Conservation (phyloP, 106 monocot species). For the Dendrobium nobile region DNA sequence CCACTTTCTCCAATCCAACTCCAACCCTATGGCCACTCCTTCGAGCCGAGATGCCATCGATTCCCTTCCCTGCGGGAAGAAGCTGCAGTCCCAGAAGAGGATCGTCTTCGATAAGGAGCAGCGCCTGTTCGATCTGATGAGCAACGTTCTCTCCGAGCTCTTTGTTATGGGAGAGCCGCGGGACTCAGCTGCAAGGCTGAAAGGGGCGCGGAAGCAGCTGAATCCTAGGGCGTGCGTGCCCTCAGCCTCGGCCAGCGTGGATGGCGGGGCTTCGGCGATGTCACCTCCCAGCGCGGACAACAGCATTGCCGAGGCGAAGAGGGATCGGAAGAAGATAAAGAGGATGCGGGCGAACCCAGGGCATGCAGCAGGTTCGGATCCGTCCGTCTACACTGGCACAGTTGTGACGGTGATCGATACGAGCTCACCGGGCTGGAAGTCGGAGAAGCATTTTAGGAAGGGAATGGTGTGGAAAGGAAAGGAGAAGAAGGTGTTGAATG, state of each 20-base stretch:
- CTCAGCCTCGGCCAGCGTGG: slow-evolving; percentile 15
- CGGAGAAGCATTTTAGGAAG: slow-evolving; percentile 53
- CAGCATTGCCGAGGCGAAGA: slow-evolving; percentile 18
- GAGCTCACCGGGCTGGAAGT: slow-evolving; percentile 62
- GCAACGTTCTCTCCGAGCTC: slow-evolving; percentile 39
- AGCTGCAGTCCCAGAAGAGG: neutral
- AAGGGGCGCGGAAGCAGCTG: slow-evolving; percentile 34
- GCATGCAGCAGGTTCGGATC: slow-evolving; percentile 19
- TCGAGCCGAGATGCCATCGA: neutral
- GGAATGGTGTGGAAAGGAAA: slow-evolving; percentile 61
- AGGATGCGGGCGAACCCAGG: slow-evolving; percentile 13
- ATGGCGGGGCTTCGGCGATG: neutral
- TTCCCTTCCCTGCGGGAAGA: neutral
- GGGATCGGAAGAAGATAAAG: slow-evolving; percentile 11
- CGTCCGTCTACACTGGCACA: slow-evolving; percentile 31
- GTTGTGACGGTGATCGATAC: slow-evolving; percentile 80
- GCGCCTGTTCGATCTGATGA: slow-evolving; percentile 22
- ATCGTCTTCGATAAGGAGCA: neutral
- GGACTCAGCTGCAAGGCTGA: neutral
- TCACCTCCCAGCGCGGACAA: slow-evolving; percentile 30
- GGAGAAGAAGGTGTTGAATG: slow-evolving; percentile 45
- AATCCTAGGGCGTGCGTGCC: slow-evolving; percentile 22
- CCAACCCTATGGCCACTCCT: slow-evolving; percentile 19
- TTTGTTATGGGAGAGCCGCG: slow-evolving; percentile 34
- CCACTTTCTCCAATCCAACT: slow-evolving; percentile 17